phyloP scores from a whole-genome alignment of 352 stramenopile species.

The Phytophthora capsici region DNA sequence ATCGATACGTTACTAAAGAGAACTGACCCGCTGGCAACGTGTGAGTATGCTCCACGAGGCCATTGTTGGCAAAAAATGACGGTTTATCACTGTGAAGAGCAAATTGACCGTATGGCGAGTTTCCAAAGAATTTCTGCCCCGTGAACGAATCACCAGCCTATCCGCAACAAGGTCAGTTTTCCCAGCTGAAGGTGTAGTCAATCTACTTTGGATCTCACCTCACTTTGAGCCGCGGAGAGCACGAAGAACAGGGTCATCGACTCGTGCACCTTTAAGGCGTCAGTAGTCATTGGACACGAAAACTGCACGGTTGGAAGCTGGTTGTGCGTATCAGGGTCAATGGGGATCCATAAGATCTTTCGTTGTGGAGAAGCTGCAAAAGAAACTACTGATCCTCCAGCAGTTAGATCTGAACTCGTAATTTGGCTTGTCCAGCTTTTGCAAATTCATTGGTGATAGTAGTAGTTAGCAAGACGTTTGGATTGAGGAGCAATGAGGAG shows the following conservation, averaged over 20 bases:
- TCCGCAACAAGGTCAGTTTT: no score
- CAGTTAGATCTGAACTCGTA: slow-evolving; percentile 13
- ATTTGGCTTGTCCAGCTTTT: slow-evolving; percentile 51
- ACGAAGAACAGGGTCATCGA: slow-evolving; percentile 77
- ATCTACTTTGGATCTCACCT: slow-evolving; percentile 34
- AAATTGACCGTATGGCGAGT: slow-evolving; percentile 73
- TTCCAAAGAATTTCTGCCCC: slow-evolving; percentile 76
- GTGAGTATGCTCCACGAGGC: slow-evolving; percentile 44
- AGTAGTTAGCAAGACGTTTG: background rate
- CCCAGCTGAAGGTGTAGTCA: no score
- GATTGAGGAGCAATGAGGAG: background rate
- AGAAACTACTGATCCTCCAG: slow-evolving; percentile 24
- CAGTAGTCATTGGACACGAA: slow-evolving; percentile 53
- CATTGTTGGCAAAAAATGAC: slow-evolving; percentile 56
- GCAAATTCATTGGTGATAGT: background rate
- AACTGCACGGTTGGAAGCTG: slow-evolving; percentile 50
- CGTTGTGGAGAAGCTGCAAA: slow-evolving; percentile 21
- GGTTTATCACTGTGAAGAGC: slow-evolving; percentile 63
- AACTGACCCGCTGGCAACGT: slow-evolving; percentile 31
- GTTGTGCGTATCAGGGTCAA: slow-evolving; percentile 34
- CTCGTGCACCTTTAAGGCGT: slow-evolving; percentile 45
- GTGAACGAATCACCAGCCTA: slow-evolving; percentile 4
- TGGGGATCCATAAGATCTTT: slow-evolving; percentile 36
- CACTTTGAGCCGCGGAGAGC: slow-evolving; percentile 48
- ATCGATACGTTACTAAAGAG: slow-evolving; percentile 52